These are phyloP conservation scores for Ustulina deusta DNA, from an alignment of 2,329 filamentous ascomycete species.

Conservation along the genomic window DNA sequence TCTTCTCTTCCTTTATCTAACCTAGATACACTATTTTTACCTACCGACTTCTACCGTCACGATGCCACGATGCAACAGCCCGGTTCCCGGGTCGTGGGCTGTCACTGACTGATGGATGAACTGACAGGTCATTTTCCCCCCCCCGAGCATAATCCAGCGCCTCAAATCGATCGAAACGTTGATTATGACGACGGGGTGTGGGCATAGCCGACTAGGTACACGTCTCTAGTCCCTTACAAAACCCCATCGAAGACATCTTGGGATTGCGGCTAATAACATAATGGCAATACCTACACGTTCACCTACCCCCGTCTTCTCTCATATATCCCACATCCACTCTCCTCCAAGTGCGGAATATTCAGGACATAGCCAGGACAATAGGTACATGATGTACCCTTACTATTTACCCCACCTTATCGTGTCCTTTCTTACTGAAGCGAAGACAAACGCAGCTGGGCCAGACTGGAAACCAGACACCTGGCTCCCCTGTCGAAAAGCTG, in stretches of 20 bases:
- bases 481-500: constrained; percentile 28
- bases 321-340: constrained; percentile 20
- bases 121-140: constrained; percentile 34
- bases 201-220: constrained; percentile 22
- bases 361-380: constrained; percentile 1
- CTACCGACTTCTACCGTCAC: constrained; percentile 30
- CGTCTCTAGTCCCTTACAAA: constrained; percentile 5
- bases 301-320: constrained; percentile 8
- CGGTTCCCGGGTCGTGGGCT: constrained; percentile 41
- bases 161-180: constrained; percentile 38
- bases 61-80: constrained; percentile 40
- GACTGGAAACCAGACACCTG: constrained; percentile 27
- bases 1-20: neutral
- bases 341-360: constrained; percentile 21
- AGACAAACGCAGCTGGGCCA: constrained; percentile 25
- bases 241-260: constrained; percentile 13
- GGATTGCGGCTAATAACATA: constrained; percentile 35
- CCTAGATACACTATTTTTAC: constrained; percentile 17
- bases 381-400: constrained; percentile 19
- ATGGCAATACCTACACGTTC: constrained; percentile 24
- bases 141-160: constrained; percentile 15
- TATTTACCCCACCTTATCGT: constrained; percentile 35
- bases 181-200: constrained; percentile 15
- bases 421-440: constrained; percentile 16
- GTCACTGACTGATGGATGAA: constrained; percentile 27